phyloP scores from a whole-genome alignment of 2,329 filamentous ascomycete species.

The Cladosporium velox region DNA sequence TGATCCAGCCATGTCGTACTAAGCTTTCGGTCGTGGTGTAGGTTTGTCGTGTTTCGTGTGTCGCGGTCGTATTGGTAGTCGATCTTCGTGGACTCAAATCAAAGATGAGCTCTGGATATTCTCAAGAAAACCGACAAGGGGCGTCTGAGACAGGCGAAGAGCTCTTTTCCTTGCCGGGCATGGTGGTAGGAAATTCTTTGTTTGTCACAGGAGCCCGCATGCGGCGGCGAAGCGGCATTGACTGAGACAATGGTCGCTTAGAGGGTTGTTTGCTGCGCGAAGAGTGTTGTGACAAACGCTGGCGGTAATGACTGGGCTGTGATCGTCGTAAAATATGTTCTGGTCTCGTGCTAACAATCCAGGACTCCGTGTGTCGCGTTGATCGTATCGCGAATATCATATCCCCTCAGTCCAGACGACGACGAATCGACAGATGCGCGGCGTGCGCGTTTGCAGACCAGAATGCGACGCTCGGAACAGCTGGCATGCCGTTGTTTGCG shows the following conservation, averaged over 20 bases:
- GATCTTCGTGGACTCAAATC: neutral
- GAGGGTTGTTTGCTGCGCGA: neutral
- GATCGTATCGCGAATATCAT: too few relatives aligned
- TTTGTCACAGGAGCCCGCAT: slow-evolving; percentile 3
- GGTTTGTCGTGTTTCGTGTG: neutral
- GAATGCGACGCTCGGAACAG: neutral
- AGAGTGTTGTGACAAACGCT: neutral
- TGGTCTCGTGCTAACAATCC: neutral
- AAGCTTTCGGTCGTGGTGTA: neutral
- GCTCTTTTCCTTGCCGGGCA: slow-evolving; percentile 1
- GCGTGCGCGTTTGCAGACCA: neutral
- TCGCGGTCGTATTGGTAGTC: neutral
- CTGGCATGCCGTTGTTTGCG: slow-evolving; percentile 10
- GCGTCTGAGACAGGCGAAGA: slow-evolving; percentile 3
- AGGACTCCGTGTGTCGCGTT: neutral
- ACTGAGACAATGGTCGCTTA: neutral
- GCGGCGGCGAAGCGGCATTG: neutral
- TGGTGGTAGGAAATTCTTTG: neutral
- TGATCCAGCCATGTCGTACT: neutral
- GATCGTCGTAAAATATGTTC: neutral
- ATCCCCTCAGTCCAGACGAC: too few relatives aligned
- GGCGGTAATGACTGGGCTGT: neutral
- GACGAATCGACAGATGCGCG: neutral
- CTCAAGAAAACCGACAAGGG: neutral
- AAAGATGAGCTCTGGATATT: neutral